Percentiles rank a stretch among this genome's conserved stretches.
phyloP scores from a whole-genome alignment of 257 asterid species.

The Lycium barbarum region DNA sequence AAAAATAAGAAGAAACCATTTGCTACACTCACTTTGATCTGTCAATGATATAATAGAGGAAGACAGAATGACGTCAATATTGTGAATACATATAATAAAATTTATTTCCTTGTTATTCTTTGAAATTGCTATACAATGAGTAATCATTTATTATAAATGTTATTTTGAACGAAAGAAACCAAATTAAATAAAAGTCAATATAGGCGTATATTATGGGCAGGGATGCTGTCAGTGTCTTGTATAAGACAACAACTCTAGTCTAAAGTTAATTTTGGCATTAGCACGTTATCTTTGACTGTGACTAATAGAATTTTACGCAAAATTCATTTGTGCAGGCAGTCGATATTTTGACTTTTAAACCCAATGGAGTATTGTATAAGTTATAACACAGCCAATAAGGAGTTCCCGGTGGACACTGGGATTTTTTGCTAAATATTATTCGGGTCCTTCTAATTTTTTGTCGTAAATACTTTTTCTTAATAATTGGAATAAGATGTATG shows the following conservation, averaged over 20 bases:
- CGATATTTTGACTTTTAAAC: neutral
- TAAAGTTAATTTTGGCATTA: neutral
- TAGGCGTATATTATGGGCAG: neutral
- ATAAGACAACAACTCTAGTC: neutral
- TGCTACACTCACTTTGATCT: no score
- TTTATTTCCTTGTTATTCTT: neutral
- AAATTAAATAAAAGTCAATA: conserved; percentile 2
- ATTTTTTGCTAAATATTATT: neutral
- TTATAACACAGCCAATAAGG: neutral
- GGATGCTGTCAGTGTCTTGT: neutral
- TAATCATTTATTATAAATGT: neutral
- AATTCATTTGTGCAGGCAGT: neutral
- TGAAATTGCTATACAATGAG: neutral
- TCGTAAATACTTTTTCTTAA: no score
- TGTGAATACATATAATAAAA: neutral
- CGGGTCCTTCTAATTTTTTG: neutral
- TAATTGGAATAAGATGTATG: no score
- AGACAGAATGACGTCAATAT: neutral
- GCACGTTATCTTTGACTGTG: neutral
- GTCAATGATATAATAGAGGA: no score
- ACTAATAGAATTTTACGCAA: neutral
- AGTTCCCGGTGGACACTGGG: neutral
- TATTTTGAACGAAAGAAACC: neutral
- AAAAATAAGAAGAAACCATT: no score
- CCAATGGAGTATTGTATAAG: no score